Evolutionary conservation across 805 yeast species (phyloP).

Genomic region (Saccharomycopsis lassenensis): DNA sequence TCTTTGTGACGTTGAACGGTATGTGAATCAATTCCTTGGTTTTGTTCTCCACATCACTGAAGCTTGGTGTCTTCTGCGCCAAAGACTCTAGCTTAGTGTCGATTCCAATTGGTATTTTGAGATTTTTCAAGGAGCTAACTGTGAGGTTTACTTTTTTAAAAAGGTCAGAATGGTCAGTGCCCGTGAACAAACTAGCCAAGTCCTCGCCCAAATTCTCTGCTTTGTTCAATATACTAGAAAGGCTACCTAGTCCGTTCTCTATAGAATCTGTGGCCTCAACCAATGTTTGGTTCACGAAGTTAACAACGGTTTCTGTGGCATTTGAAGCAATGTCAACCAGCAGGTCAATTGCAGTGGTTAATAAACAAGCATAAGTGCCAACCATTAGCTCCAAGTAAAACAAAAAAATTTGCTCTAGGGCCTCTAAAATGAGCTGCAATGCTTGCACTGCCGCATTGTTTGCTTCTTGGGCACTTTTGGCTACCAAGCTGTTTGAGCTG

Average conservation of each 20-base stretch:
- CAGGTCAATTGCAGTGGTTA: slow-evolving; percentile 65
- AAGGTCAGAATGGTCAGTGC: slow-evolving; percentile 27
- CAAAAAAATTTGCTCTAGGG: slow-evolving; percentile 45
- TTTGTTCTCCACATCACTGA: slow-evolving; percentile 48
- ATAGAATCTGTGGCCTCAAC: slow-evolving; percentile 44
- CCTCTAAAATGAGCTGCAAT: slow-evolving; percentile 39
- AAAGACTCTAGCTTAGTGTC: slow-evolving; percentile 44
- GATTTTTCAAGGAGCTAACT: slow-evolving; percentile 39
- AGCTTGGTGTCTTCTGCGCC: slow-evolving; percentile 48
- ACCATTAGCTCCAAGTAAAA: slow-evolving; percentile 63
- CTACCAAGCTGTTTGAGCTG: slow-evolving; percentile 43
- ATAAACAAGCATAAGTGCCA: slow-evolving; percentile 81
- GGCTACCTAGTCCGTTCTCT: slow-evolving; percentile 51
- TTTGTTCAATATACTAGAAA: slow-evolving; percentile 47
- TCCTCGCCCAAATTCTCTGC: slow-evolving; percentile 40
- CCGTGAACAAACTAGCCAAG: slow-evolving; percentile 46
- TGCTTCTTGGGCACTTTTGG: slow-evolving; percentile 35
- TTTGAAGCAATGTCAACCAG: slow-evolving; percentile 63
- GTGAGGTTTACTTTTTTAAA: slow-evolving; percentile 46
- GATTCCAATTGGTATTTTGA: slow-evolving; percentile 58
- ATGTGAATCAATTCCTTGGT: slow-evolving; percentile 40
- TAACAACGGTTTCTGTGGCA: slow-evolving; percentile 53
- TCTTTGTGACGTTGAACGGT: slow-evolving; percentile 58
- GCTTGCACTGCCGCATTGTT: slow-evolving; percentile 35
- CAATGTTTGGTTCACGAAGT: slow-evolving; percentile 51